A percentile compares a stretch with the other conserved stretches of the same genome.
Evolutionary conservation across 2,329 filamentous ascomycete species (phyloP).

Genomic region (Gyromitra esculenta): DNA sequence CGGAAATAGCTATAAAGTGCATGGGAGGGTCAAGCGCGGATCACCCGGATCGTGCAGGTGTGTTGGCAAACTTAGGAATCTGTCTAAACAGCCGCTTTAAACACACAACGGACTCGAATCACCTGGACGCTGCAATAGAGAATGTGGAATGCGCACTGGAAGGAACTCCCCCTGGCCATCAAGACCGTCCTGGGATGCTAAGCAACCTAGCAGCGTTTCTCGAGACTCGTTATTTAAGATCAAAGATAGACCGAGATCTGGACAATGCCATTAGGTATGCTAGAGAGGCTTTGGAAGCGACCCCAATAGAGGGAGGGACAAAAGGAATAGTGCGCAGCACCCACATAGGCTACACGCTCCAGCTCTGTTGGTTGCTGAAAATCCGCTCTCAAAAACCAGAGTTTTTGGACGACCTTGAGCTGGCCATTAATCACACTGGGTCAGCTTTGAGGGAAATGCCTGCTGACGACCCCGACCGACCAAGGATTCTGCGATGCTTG

Average conservation of each 20-base stretch:
- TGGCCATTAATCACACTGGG: constrained; percentile 1
- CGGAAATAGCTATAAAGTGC: constrained; percentile 17
- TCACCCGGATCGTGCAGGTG: constrained; percentile 5
- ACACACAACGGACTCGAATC: not conserved
- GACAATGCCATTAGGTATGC: not conserved
- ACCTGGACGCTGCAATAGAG: constrained; percentile 44
- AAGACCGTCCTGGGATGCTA: constrained; percentile 1
- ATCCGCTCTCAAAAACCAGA: not conserved
- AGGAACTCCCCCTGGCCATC: constrained; percentile 4
- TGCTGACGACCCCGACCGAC: not conserved
- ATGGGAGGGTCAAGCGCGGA: not conserved
- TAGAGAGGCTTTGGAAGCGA: not conserved
- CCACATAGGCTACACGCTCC: not conserved
- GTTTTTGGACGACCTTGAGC: constrained; percentile 12
- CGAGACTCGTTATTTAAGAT: not conserved
- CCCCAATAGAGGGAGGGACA: not conserved
- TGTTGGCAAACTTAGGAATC: constrained; percentile 5
- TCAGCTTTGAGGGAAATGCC: constrained; percentile 25
- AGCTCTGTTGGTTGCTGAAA: not conserved
- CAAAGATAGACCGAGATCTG: not conserved
- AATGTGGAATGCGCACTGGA: constrained; percentile 22
- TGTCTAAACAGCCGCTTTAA: not conserved
- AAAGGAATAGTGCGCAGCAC: not conserved
- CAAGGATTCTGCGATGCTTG: not conserved
- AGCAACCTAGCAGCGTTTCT: not conserved